Evolutionary conservation across 345 rosid genomes (phyloP).

Genomic region (Corymbia maculata): DNA sequence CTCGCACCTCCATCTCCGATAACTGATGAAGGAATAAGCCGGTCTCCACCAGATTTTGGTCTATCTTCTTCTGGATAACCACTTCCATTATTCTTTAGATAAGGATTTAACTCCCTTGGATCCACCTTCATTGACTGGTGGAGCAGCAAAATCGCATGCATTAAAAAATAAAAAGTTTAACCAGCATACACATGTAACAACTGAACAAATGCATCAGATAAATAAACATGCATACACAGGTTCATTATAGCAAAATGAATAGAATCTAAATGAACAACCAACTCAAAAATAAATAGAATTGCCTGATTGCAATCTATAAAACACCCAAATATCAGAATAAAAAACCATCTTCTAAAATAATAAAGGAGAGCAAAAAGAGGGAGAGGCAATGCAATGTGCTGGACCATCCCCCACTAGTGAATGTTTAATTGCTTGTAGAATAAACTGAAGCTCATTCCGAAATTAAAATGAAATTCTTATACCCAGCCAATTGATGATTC

Average conservation of each 20-base stretch:
- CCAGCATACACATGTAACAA: background rate
- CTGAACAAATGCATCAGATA: background rate
- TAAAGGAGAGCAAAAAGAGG: background rate
- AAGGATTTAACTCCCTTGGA: conserved; percentile 85
- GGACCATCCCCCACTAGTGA: background rate
- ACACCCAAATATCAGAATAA: background rate
- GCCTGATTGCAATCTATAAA: background rate
- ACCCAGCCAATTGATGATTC: background rate
- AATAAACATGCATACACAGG: background rate
- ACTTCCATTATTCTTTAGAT: conserved; percentile 56
- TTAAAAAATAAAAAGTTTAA: background rate
- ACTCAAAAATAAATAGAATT: background rate
- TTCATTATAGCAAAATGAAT: background rate
- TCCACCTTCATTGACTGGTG: conserved; percentile 34
- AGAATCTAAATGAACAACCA: background rate
- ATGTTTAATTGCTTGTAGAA: background rate
- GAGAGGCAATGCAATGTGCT: background rate
- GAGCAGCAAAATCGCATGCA: background rate
- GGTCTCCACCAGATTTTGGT: conserved; percentile 20
- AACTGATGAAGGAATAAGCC: conserved; percentile 41
- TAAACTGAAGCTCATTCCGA: background rate
- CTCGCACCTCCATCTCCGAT: conserved; percentile 98
- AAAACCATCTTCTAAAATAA: background rate
- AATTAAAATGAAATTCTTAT: background rate
- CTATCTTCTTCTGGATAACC: conserved; percentile 70